These are phyloP conservation scores for Dendrobium huoshanense DNA, from an alignment of 106 monocot species.

Conservation along the genomic window DNA sequence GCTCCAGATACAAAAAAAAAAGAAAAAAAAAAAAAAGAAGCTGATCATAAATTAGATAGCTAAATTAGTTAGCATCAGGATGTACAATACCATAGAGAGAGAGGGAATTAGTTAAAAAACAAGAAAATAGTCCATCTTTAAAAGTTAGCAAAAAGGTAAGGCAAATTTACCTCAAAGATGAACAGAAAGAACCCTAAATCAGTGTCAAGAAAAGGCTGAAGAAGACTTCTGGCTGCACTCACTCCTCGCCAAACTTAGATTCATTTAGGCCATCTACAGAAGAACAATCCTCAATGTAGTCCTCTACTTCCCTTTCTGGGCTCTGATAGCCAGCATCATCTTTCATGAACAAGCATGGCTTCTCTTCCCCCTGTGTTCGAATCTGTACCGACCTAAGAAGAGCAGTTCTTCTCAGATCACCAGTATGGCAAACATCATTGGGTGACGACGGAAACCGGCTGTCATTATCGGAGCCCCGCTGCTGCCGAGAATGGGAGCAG, in stretches of 20 bases:
- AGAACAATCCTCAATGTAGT: conserved; percentile 25
- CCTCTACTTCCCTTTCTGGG: conserved; percentile 23
- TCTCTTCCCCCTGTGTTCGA: conserved; percentile 49
- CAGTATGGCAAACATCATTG: conserved; percentile 77
- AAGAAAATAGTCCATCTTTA: no score
- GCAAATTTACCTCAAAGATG: not conserved
- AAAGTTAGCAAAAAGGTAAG: not conserved
- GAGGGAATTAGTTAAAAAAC: no score
- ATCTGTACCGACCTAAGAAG: conserved; percentile 89
- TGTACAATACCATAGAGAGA: not conserved
- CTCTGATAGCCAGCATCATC: conserved; percentile 25
- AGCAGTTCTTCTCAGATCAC: conserved; percentile 66
- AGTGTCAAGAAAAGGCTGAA: no score
- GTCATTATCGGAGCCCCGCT: conserved; percentile 64
- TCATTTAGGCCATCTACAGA: conserved; percentile 11
- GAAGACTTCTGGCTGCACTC: not conserved
- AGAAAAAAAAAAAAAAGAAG: no score
- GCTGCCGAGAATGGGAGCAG: conserved; percentile 55
- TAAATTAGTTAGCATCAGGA: no score
- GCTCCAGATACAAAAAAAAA: no score
- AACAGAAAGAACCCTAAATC: no score
- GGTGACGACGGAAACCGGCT: conserved; percentile 84
- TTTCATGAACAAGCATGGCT: conserved; percentile 29
- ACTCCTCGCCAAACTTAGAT: conserved; percentile 14
- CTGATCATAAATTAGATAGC: no score